Percentiles rank a stretch among this genome's conserved stretches.
phyloP scores from a whole-genome alignment of 306 rosid genomes.

The Trifolium fragiferum region DNA sequence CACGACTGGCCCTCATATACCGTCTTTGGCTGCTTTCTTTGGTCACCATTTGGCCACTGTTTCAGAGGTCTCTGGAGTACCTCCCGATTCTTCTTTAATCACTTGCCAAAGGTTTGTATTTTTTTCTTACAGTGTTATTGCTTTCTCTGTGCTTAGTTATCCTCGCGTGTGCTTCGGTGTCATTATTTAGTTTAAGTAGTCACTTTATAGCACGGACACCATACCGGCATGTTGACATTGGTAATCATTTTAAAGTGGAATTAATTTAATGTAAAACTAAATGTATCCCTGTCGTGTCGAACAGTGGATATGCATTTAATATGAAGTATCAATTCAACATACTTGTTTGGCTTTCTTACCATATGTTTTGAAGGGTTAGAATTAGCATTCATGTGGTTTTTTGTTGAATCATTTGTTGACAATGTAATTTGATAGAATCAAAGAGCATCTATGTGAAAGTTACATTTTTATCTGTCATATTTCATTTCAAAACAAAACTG shows the following conservation, averaged over 20 bases:
- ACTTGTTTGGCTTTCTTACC: background rate
- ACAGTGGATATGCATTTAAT: background rate
- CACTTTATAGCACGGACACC: background rate
- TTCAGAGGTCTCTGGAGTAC: conserved; percentile 53
- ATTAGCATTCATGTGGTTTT: background rate
- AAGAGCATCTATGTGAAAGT: background rate
- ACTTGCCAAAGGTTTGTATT: conserved; percentile 52
- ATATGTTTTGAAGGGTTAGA: background rate
- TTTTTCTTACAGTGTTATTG: background rate
- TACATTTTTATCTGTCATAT: background rate
- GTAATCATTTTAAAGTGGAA: background rate
- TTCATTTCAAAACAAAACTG: background rate
- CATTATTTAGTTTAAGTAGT: background rate
- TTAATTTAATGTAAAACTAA: too few species aligned
- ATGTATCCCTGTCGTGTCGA: background rate
- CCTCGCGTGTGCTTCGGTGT: background rate
- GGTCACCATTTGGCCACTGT: conserved; percentile 61
- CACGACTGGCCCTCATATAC: conserved; percentile 53
- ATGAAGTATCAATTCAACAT: background rate
- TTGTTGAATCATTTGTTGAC: background rate
- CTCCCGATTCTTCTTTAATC: conserved; percentile 60
- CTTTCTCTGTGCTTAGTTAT: background rate
- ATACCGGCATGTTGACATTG: background rate
- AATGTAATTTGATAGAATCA: background rate
- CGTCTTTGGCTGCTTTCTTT: conserved; percentile 71